Evolutionary conservation across 495 filamentous ascomycete genomes (phyloP), one percentile per base, ranked within the genome.

Genomic region (Penicillium pancosmium): DNA sequence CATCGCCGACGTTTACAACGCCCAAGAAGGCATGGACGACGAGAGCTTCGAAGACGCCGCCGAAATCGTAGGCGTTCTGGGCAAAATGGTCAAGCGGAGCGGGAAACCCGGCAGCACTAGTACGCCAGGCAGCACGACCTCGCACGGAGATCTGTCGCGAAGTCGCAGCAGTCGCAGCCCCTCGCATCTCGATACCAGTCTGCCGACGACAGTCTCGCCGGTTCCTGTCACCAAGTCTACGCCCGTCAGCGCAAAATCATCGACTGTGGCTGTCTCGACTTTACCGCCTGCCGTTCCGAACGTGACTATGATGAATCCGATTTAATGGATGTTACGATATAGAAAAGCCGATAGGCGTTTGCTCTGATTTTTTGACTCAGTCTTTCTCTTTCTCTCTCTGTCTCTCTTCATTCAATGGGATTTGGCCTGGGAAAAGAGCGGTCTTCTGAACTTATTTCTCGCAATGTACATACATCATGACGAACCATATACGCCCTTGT

Each of bases 1-100:
- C 34, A 92, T 98, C 51, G 84, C 88, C 23, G 91, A 97, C 64
- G 93, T 96, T 2, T 97, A 97, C 69, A 90, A 91, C 51, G 90
- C 91, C 10, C 84, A 87, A 50, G 92, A 97, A 73, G 91, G 88
- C 27, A 93, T 98, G 85, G 90, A 93, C 53, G 92, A 97, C 64
- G 91, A 93, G 59, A 89, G 88, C 79, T 92, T 91, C 64, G 84
- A 85, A 68, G 89, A 92, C 67, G 86, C 89, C 0, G 88, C 89
- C 40, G 88, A 89, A 64, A 78, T 91, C 19, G 89, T 92, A 1
- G 84, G 84, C 13, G 82, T 91, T 0, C 69, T 92, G 11, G 88
- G 88, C 5, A 88, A 85, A 70, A 91, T 91, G 88, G 87, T 86
- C 79, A 91, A 87, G 73, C 80, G 89, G 13, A 85, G 88, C 8